Base-by-base conservation (phyloP, 208 protist species). In the Porcisia deanei region DNA sequence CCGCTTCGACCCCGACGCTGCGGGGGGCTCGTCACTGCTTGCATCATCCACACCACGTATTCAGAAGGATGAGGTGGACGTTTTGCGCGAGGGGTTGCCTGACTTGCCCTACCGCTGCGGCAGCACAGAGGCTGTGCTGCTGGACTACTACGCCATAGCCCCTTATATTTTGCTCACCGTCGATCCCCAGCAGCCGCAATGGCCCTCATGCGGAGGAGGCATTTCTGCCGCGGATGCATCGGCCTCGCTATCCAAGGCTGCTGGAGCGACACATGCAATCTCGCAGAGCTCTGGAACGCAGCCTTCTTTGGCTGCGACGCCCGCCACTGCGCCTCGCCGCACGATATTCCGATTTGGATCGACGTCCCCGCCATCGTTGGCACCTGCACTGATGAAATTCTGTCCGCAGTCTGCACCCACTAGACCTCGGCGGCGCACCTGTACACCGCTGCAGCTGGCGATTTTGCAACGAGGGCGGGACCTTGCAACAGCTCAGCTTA, bases 91-190 rank as follows among this genome's bases (percentile, higher is more conserved):
- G 64, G 75, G 66, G 14, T 79, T 96, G 70, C 92, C 90, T 22
- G 79, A 80, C 64, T 53, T 79, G 16, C 43, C 88, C 18, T 61
- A 88, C 63, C 81, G 81, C 39, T 94, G 88, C 71, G 82, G 84
- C 45, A 67, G 85, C 52, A 71, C 81, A 8, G 92, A 90, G 20
- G 54, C 74, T 0, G 79, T 87, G 52, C 39, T 94, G 69, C 37
- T 88, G 30, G 92, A 96, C 69, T 92, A 94, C 75, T 69, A 74
- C 59, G 85, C 88, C 12, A 84, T 90, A n/a, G 90, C 89, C 0
- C 82, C 85, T 16, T 85, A 76, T 65, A 94, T 94, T 74, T 80
- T 96, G 18, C 72, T 94, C n/a, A 70, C 87, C 39, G 52, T 80
- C n/a, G 68, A 55, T 39, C 72, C 60, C 8, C 53, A 75, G 25